These are phyloP conservation scores for Golubevia sp. DNA, from an alignment of 1,284 basidiomycete genomes.

Conservation along the genomic window DNA sequence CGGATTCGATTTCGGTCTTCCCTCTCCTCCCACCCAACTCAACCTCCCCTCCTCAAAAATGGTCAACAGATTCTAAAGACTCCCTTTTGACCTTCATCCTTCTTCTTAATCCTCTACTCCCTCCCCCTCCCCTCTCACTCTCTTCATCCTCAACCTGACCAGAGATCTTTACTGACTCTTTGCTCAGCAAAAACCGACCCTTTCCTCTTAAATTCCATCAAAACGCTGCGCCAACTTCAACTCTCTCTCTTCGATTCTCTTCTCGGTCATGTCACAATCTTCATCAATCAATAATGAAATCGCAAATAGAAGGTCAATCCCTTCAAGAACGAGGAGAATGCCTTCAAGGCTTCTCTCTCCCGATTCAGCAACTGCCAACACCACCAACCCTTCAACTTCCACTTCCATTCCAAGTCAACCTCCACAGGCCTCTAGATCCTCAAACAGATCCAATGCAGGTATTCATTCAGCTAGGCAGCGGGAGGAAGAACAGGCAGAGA, in stretches of 20 bases:
- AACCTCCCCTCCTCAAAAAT: no score
- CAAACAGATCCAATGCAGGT: conserved; percentile 12
- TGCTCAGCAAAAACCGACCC: conserved; percentile 7
- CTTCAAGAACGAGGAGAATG: conserved; percentile 13
- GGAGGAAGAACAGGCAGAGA: not conserved
- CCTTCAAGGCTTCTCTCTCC: conserved; percentile 9
- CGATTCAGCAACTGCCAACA: conserved; percentile 39
- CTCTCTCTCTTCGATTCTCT: conserved; percentile 26
- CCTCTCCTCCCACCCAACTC: no score
- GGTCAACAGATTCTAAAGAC: conserved; percentile 7
- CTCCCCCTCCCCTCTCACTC: conserved; percentile 3
- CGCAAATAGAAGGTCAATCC: conserved; percentile 9
- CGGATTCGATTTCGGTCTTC: no score
- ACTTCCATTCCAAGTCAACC: conserved; percentile 1
- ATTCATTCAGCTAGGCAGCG: not conserved
- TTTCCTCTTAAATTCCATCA: conserved; percentile 25
- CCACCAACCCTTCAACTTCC: conserved; percentile 27
- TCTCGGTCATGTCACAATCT: conserved; percentile 27
- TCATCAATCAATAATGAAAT: conserved; percentile 9
- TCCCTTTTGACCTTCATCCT: not conserved
- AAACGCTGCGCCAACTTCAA: conserved; percentile 26
- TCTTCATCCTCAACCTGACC: not conserved
- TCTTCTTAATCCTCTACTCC: conserved; percentile 1
- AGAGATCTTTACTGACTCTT: conserved; percentile 9
- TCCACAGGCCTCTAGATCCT: conserved; percentile 17